phyloP scores from a whole-genome alignment of 2,329 filamentous ascomycete species.

The Diaporthe destruens region DNA sequence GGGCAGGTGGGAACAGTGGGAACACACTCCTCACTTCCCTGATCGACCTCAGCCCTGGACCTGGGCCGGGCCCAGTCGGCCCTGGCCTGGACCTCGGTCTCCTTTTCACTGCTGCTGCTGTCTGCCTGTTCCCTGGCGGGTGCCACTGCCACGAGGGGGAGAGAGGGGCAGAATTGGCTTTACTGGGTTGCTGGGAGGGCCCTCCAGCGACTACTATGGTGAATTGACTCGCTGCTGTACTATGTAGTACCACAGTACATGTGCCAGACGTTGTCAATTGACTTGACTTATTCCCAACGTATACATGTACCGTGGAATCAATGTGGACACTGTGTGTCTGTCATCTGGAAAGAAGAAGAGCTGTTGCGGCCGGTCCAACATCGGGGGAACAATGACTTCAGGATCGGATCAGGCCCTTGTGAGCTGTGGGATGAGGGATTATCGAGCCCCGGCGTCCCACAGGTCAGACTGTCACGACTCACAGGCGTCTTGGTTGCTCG shows the following conservation, averaged over 20 bases:
- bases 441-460: background rate
- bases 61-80: constrained; percentile 10
- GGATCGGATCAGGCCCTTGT: background rate
- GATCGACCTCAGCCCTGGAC: constrained; percentile 13
- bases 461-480: background rate
- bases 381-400: background rate
- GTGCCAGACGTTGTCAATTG: constrained; percentile 1
- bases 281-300: background rate
- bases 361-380: background rate
- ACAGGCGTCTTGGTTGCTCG: background rate
- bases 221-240: constrained; percentile 16
- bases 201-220: constrained; percentile 5
- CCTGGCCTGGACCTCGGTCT: constrained; percentile 4
- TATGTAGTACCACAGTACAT: too few relatives aligned
- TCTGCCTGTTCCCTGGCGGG: constrained; percentile 7
- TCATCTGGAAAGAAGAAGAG: background rate
- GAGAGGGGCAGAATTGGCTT: constrained; percentile 14
- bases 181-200: background rate
- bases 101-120: background rate
- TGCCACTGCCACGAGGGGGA: constrained; percentile 16
- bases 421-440: background rate
- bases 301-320: background rate
- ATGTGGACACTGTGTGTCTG: background rate
- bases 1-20: background rate
- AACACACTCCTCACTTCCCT: background rate